A percentile compares a stretch with the other conserved stretches of the same genome.
Conservation (phyloP, 179 eudicot species). For the Camellia oleifera region DNA sequence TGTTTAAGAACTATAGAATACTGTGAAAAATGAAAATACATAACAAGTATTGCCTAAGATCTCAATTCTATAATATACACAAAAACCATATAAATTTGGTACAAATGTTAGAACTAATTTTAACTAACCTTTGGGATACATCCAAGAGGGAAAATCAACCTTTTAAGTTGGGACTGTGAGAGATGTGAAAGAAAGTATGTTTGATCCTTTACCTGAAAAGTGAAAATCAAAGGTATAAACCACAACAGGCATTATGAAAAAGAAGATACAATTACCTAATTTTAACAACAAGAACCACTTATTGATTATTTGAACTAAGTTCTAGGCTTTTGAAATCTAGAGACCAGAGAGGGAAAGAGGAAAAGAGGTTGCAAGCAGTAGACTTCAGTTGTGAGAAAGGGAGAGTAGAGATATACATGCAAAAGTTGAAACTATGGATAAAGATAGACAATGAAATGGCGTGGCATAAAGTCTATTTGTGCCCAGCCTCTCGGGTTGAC, state of each 20-base stretch:
- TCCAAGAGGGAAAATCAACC: slow-evolving; percentile 89
- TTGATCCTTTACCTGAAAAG: slow-evolving; percentile 93
- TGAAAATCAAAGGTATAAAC: neutral
- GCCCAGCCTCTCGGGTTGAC: too few relatives aligned
- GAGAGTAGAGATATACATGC: neutral
- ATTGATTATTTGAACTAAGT: neutral
- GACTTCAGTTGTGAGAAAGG: neutral
- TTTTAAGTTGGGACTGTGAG: slow-evolving; percentile 78
- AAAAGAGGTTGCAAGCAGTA: neutral
- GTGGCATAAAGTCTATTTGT: neutral
- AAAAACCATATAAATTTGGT: neutral
- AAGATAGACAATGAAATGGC: neutral
- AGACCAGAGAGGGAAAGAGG: neutral
- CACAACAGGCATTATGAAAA: neutral
- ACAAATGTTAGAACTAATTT: neutral
- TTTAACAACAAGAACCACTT: neutral
- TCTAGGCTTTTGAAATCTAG: neutral
- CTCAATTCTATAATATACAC: neutral
- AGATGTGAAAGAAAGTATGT: slow-evolving; percentile 95
- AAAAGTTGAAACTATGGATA: neutral
- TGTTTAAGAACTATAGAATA: neutral
- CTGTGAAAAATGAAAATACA: neutral
- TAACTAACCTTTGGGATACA: slow-evolving; percentile 71
- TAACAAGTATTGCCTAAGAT: neutral
- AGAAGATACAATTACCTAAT: neutral